A percentile compares a stretch with the other conserved stretches of the same genome.
phyloP scores from a whole-genome alignment of 371 early-diverging fungal species.

The Rhizopus arrhizus region DNA sequence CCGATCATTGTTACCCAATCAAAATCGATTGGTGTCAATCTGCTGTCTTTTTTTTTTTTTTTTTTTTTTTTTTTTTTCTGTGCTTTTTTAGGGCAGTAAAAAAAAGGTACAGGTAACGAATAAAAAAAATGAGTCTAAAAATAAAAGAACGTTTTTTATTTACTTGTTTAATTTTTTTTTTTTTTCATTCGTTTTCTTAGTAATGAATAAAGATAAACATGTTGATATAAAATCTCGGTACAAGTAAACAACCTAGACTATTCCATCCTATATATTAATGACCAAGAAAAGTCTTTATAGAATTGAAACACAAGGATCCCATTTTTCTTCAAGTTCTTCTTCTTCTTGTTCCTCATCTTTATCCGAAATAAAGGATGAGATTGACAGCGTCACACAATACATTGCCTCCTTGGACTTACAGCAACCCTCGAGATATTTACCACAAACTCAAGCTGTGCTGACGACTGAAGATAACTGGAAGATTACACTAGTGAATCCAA shows the following conservation, averaged over 20 bases:
- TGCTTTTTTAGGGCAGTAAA: background rate
- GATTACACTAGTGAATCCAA: constrained; percentile 64
- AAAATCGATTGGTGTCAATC: no score
- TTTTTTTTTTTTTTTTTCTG: background rate
- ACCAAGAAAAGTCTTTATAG: background rate
- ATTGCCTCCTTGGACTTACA: background rate
- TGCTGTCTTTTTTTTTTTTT: constrained; percentile 3
- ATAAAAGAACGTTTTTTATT: background rate
- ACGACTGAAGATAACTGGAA: constrained; percentile 62
- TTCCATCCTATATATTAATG: background rate
- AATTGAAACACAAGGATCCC: background rate
- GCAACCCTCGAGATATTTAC: constrained; percentile 48
- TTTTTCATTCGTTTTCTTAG: constrained; percentile 1
- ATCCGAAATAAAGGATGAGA: background rate
- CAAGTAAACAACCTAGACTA: background rate
- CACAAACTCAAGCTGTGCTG: constrained; percentile 67
- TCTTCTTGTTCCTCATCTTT: background rate
- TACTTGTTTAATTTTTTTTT: background rate
- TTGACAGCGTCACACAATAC: background rate
- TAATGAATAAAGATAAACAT: background rate
- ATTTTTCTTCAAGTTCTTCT: background rate
- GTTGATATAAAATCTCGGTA: background rate
- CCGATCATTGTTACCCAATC: background rate
- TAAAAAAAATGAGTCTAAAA: no score
- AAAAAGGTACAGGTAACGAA: no score